A percentile compares a stretch with the other conserved stretches of the same genome.
Evolutionary conservation across 768 basidiomycete genomes (phyloP).

Genomic region (Naganishia kalamii): DNA sequence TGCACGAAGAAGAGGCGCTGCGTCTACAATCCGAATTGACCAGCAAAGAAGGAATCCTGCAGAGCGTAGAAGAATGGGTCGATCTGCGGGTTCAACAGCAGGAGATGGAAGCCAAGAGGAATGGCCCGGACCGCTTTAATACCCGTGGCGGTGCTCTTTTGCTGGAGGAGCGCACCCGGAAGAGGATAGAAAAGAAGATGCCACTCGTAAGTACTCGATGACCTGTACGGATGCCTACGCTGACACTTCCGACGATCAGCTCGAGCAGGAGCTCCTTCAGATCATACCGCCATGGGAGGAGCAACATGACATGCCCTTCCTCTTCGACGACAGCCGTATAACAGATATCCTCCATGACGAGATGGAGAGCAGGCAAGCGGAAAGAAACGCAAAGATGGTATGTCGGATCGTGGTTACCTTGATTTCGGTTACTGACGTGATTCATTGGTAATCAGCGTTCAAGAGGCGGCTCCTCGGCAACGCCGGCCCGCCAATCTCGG

Average conservation of each 20-base stretch:
- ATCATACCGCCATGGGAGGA: constrained; percentile 83
- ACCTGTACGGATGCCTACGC: neutral
- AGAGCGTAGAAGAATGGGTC: constrained; percentile 76
- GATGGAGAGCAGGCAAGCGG: constrained; percentile 57
- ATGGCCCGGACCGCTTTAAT: constrained; percentile 42
- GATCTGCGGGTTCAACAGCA: constrained; percentile 83
- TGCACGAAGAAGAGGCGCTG: constrained; percentile 78
- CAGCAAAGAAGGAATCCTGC: constrained; percentile 67
- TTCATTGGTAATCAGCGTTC: neutral
- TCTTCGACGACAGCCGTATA: constrained; percentile 76
- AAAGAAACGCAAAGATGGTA: constrained; percentile 69
- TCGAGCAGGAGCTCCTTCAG: constrained; percentile 76
- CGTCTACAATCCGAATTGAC: constrained; percentile 76
- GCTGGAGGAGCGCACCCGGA: constrained; percentile 94
- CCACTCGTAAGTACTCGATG: constrained; percentile 62
- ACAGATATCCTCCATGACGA: constrained; percentile 69
- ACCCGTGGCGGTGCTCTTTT: constrained; percentile 52
- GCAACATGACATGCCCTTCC: constrained; percentile 64
- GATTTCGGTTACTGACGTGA: neutral
- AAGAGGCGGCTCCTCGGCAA: constrained; percentile 32
- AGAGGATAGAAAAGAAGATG: constrained; percentile 84
- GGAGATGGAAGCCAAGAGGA: constrained; percentile 58
- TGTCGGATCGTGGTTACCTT: constrained; percentile 11
- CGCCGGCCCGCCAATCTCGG: constrained; percentile 21
- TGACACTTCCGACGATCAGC: constrained; percentile 50